phyloP scores from a whole-genome alignment of 202 grass and related monocot genomes.

The Setaria viridis region DNA sequence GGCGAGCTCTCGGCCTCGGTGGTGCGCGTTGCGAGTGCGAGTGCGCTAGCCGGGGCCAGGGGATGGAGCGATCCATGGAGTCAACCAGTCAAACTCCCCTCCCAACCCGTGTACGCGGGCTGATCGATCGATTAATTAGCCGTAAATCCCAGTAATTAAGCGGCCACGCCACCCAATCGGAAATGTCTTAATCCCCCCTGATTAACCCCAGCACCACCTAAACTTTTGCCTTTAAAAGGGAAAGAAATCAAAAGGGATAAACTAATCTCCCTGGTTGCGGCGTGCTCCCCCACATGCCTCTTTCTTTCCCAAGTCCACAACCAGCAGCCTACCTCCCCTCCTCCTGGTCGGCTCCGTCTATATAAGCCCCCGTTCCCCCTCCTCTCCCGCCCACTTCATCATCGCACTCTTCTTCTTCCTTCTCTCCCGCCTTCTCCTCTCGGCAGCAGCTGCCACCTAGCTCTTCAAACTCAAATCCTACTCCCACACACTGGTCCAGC shows the following conservation, averaged over 20 bases:
- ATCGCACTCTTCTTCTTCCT: conserved; percentile 35
- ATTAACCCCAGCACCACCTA: conserved; percentile 49
- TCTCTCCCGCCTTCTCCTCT: conserved; percentile 37
- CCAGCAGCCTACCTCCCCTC: neutral
- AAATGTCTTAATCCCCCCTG: conserved; percentile 30
- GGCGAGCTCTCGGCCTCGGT: conserved; percentile 5
- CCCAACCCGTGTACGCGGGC: conserved; percentile 46
- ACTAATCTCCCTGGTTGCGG: conserved; percentile 66
- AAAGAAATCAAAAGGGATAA: conserved; percentile 47
- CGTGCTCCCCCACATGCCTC: conserved; percentile 76
- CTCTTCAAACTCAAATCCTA: neutral
- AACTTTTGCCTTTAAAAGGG: conserved; percentile 73
- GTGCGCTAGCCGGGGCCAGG: conserved; percentile 1
- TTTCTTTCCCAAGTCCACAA: conserved; percentile 40
- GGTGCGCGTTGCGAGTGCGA: conserved; percentile 1
- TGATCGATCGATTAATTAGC: conserved; percentile 19
- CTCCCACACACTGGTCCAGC: neutral
- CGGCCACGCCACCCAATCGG: neutral
- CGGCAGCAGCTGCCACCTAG: neutral
- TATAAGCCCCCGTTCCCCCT: conserved; percentile 39
- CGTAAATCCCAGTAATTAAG: conserved; percentile 37
- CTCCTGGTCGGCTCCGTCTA: conserved; percentile 41
- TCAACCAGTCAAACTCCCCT: conserved; percentile 50
- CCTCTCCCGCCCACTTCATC: conserved; percentile 65
- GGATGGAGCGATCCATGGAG: neutral